These are phyloP conservation scores for Yamadazyma kitorensis DNA, from an alignment of 805 yeast species.

Conservation along the genomic window DNA sequence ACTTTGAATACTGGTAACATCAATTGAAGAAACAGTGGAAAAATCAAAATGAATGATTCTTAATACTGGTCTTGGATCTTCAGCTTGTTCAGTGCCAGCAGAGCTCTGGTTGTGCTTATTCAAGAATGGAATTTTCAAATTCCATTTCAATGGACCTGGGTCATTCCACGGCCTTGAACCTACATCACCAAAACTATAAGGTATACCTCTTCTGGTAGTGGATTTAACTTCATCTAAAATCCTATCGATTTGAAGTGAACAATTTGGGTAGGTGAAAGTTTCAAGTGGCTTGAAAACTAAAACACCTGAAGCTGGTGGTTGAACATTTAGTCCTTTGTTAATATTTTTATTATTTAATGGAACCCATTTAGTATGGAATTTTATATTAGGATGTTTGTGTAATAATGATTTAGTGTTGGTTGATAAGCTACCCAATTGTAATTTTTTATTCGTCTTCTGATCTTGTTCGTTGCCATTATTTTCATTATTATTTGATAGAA, in stretches of 20 bases:
- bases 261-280: slow-evolving; percentile 77
- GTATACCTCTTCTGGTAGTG: slow-evolving; percentile 59
- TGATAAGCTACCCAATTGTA: slow-evolving; percentile 4
- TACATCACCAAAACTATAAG: slow-evolving; percentile 27
- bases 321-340: slow-evolving; percentile 56
- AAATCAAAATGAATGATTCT: slow-evolving; percentile 79
- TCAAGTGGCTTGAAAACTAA: slow-evolving; percentile 82
- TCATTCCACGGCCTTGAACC: slow-evolving; percentile 90
- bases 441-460: slow-evolving; percentile 19
- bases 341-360: slow-evolving; percentile 50
- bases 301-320: slow-evolving; percentile 89
- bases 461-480: slow-evolving; percentile 25
- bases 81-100: slow-evolving; percentile 14
- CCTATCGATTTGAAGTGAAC: slow-evolving; percentile 67
- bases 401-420: slow-evolving; percentile 22
- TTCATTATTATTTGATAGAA: slow-evolving; percentile 29
- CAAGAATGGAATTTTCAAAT: slow-evolving; percentile 32
- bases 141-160: slow-evolving; percentile 68
- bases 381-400: slow-evolving; percentile 30
- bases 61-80: slow-evolving; percentile 60
- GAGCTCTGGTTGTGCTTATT: slow-evolving; percentile 11
- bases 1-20: slow-evolving; percentile 76
- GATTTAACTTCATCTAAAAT: slow-evolving; percentile 65
- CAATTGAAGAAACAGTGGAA: slow-evolving; percentile 70
- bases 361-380: slow-evolving; percentile 65